These are phyloP conservation scores for Cryptomeria japonica DNA, from an alignment of 75 land plant species.

Conservation along the genomic window DNA sequence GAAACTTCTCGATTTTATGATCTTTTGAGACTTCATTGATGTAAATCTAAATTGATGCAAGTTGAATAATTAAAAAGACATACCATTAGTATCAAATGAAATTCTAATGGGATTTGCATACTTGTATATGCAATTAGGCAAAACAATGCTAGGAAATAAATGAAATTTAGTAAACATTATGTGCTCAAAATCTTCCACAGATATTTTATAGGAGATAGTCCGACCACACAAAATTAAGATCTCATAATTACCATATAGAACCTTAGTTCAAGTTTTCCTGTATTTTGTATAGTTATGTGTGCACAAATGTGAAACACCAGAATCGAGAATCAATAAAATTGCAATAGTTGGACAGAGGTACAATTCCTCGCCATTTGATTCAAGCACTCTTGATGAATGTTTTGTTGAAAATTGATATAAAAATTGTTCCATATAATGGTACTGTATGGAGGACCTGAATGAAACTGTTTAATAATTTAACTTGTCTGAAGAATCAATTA, in stretches of 20 bases:
- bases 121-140: not conserved
- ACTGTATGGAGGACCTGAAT: not conserved
- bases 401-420: not conserved
- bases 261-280: not conserved
- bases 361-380: not conserved
- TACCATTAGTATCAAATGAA: not conserved
- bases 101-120: not conserved
- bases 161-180: not conserved
- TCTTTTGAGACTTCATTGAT: not conserved
- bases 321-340: not conserved
- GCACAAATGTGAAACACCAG: not conserved
- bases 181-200: not conserved
- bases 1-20: not conserved
- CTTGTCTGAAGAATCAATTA: not conserved
- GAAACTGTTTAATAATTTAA: not conserved
- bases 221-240: not conserved
- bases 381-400: not conserved
- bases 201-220: not conserved
- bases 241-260: not conserved
- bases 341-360: not conserved
- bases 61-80: not conserved
- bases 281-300: not conserved
- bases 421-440: conserved; percentile 2
- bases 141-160: not conserved
- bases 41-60: not conserved